phyloP scores from a whole-genome alignment of 1,284 basidiomycete species.

The Sphaerobolus stellatus region DNA sequence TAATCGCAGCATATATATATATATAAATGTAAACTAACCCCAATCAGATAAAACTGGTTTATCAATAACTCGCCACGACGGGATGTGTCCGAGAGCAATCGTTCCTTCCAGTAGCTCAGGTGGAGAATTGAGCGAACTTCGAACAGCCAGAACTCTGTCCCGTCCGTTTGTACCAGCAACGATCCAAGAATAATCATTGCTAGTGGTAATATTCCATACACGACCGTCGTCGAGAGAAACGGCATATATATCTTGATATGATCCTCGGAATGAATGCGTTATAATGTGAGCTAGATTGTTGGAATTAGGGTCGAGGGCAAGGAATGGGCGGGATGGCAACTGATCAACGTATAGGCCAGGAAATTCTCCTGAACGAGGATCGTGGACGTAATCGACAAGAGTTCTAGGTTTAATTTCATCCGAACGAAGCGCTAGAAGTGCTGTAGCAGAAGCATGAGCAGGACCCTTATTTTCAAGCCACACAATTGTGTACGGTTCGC shows the following conservation, averaged over 20 bases:
- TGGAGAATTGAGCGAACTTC: conserved; percentile 51
- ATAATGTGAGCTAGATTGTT: conserved; percentile 35
- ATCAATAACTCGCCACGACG: conserved; percentile 44
- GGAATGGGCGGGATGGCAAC: conserved; percentile 46
- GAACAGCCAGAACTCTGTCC: conserved; percentile 44
- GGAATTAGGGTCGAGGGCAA: conserved; percentile 26
- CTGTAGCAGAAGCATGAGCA: conserved; percentile 57
- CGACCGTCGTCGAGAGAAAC: conserved; percentile 38
- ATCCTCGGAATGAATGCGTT: conserved; percentile 52
- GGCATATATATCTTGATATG: conserved; percentile 47
- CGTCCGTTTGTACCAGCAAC: conserved; percentile 53
- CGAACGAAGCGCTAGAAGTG: conserved; percentile 46
- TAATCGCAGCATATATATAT: background rate
- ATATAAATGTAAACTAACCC: conserved; percentile 34
- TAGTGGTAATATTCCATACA: conserved; percentile 44
- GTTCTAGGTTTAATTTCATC: conserved; percentile 16
- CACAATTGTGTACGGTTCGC: conserved; percentile 35
- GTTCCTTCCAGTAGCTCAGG: conserved; percentile 52
- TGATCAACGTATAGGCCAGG: conserved; percentile 63
- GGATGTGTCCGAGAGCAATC: conserved; percentile 29
- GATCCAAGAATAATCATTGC: conserved; percentile 47
- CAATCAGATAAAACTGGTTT: conserved; percentile 38
- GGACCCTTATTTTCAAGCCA: conserved; percentile 63
- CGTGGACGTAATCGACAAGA: conserved; percentile 42
- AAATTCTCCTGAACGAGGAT: conserved; percentile 40